Conservation (phyloP, 73 alveolate genomes). For the Tetrahymena thermophila region DNA sequence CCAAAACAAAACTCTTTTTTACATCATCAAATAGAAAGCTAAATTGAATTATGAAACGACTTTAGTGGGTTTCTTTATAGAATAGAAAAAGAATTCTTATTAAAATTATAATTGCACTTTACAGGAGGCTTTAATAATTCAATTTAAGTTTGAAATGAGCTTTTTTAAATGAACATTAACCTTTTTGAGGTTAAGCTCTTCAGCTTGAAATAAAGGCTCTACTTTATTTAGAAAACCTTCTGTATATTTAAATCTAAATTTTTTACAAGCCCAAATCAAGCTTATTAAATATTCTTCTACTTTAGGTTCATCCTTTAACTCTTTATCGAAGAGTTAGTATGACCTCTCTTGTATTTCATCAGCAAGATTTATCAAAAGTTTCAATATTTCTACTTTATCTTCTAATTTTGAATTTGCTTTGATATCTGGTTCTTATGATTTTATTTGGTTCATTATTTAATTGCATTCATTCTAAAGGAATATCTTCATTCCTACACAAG, state of each 20-base stretch:
- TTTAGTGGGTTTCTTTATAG: neutral
- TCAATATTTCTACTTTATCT: neutral
- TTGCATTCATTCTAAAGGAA: neutral
- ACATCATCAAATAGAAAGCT: neutral
- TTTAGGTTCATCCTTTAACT: neutral
- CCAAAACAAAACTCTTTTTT: neutral
- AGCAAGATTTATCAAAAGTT: neutral
- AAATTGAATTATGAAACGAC: too few species aligned
- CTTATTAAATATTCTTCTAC: neutral
- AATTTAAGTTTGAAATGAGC: neutral
- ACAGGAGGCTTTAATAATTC: too few species aligned
- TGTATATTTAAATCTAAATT: neutral
- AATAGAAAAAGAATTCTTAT: neutral
- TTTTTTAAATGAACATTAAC: neutral
- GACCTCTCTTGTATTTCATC: neutral
- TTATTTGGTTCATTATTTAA: neutral
- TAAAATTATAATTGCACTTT: too few species aligned
- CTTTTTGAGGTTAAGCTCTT: neutral
- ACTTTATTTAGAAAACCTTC: neutral
- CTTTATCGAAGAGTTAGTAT: neutral
- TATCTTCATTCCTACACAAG: neutral
- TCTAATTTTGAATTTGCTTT: neutral
- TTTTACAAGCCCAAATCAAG: neutral
- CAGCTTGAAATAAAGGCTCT: neutral
- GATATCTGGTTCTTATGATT: neutral